Evolutionary conservation across 2,329 filamentous ascomycete genomes (phyloP), one percentile per base, ranked within the genome.

Genomic region (Emericellopsis cladophorae): DNA sequence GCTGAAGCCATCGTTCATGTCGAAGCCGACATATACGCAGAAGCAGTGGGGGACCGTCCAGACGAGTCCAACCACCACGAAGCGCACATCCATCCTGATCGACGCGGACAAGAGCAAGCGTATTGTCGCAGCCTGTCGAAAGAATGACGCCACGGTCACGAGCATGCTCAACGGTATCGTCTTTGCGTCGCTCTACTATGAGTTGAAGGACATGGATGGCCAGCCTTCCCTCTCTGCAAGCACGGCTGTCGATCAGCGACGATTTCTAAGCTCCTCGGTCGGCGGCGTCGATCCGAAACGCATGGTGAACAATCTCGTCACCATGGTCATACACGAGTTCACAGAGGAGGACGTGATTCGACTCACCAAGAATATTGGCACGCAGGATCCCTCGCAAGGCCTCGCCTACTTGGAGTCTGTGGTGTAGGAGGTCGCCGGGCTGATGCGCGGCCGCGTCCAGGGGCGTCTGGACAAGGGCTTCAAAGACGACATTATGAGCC

Each of bases 111-210:
- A 40, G 8, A 15, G 53, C 39, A 36, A 49, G 24, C 44, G 31
- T 7, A 37, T 56, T 7, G 31, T 57, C 2, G 31, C 26, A 11
- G 43, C 44, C 8, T 58, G 55, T 32, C 46, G 54, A n/a, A 31
- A 41, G 15, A 45, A 56, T 33, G 41, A 47, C 11, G 57, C 55
- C 3, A 58, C 54, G 2, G 35, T 58, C 5, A 54, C 55, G 10
- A 54, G 48, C 7, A 45, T 58, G 11, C 37, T 58, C 14, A 48
- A 57, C 16, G 51, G 46, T 10, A 36, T 58, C 4, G 39, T 41
- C 2, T 39, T 56, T 4, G 39, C 40, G 2, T 53, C 50, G 7
- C 41, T 58, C 15, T 14, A 21, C 7, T 7, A 16, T 10, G 26
- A 40, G 12, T 18, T 16, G 29, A 12, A 16, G 11, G n/a, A 16